Base-by-base conservation (phyloP, 2,329 filamentous ascomycete genomes). In the Cercospora sojina region DNA sequence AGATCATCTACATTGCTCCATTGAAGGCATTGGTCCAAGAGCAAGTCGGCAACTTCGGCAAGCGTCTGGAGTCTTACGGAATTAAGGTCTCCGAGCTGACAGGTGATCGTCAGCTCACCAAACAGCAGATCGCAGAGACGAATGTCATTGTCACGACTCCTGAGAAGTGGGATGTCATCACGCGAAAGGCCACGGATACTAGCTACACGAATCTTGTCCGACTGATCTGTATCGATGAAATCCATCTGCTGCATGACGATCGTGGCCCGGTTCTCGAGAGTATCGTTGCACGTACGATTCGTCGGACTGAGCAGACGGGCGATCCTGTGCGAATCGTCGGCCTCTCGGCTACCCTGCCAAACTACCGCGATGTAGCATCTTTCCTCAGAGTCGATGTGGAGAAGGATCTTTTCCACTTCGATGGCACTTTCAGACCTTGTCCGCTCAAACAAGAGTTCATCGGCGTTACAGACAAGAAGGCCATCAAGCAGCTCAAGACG, bases 121-220 rank as follows among this genome's bases (percentile, higher is more conserved):
- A 99, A 80, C 93, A 97, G 79, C 95, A 99, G 83, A 98, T 99
- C 70, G 88, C 94, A 1, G 95, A 99, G 75, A 99, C 95, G 0
- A 94, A 99, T 78, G 90, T 99, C 73, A 99, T 99, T 73, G 93
- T 99, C 66, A 99, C 95, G 0, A 99, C 95, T 0, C 95, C 95
- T 20, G 95, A 99, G 80, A 99, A 99, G 81, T 99, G 93, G 91
- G 95, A 99, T 80, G 94, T 99, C 72, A 97, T 99, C 73, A 99
- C 96, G 5, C 88, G 96, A 80, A 99, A 99, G 80, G 93, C 94
- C 6, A 97, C 94, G 1, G 96, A 99, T 77, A 87, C 95, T 63
- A 96, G 93, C 74, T 99, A 99, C 80, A 99, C 93, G 16, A 96
- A 96, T 74, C 87, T 99, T n/a, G 95, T 99, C 27, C 90, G 94